phyloP scores from a whole-genome alignment of 148 eudicot species.

The Fagopyrum esculentum region DNA sequence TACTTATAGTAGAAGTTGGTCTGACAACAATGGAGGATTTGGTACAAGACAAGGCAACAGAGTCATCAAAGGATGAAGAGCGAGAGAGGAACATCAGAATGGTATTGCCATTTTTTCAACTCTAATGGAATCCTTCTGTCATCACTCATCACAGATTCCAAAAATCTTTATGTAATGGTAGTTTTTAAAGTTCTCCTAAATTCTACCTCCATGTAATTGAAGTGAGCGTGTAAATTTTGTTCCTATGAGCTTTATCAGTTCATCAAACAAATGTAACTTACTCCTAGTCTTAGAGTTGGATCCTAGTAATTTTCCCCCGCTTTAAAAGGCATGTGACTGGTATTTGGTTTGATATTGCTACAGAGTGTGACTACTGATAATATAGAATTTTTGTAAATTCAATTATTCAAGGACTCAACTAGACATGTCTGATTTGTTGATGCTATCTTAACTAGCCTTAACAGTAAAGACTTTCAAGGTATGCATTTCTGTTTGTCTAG shows the following conservation, averaged over 20 bases:
- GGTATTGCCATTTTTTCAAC: neutral
- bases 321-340: neutral
- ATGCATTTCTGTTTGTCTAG: too few species aligned
- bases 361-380: neutral
- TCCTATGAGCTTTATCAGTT: neutral
- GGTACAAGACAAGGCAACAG: neutral
- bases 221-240: neutral
- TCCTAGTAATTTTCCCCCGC: neutral
- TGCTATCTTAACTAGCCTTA: neutral
- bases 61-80: slow-evolving; percentile 6
- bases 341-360: neutral
- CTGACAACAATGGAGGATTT: neutral
- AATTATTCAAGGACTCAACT: neutral
- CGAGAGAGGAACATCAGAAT: slow-evolving; percentile 2
- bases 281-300: neutral
- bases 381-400: neutral
- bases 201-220: neutral
- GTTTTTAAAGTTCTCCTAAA: neutral
- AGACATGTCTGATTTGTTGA: neutral
- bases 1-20: neutral
- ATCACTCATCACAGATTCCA: neutral
- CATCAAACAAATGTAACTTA: neutral
- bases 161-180: neutral
- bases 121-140: neutral
- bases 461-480: too few species aligned